phyloP scores from a whole-genome alignment of 1,139 yeast genomes.

The Hansenula sp. region DNA sequence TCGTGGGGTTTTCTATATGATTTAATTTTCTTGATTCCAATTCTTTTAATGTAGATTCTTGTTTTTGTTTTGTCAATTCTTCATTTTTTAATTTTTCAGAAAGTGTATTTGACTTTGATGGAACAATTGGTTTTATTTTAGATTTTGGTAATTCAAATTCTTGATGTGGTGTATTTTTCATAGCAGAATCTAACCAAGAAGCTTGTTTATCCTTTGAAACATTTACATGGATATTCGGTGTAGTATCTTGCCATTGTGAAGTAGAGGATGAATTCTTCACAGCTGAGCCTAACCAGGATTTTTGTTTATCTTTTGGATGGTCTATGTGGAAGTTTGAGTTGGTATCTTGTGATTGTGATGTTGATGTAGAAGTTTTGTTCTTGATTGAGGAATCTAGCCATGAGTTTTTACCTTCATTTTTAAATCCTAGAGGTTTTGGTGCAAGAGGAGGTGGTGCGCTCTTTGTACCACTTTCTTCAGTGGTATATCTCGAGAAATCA shows the following conservation, averaged over 20 bases:
- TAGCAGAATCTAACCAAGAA: conserved; percentile 19
- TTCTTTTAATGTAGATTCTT: conserved; percentile 9
- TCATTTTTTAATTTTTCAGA: conserved; percentile 5
- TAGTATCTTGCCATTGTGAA: conserved; percentile 2
- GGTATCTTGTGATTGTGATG: conserved; percentile 2
- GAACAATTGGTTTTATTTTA: conserved; percentile 20
- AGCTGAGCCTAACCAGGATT: conserved; percentile 5
- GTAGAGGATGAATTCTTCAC: neutral
- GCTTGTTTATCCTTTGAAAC: conserved; percentile 3
- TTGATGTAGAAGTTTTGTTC: neutral
- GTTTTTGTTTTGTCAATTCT: conserved; percentile 4
- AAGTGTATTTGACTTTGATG: conserved; percentile 17
- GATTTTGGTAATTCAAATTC: conserved; percentile 13
- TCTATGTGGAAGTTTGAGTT: neutral
- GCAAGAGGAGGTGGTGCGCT: neutral
- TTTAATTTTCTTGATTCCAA: conserved; percentile 10
- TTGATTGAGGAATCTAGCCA: no score
- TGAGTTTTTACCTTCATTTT: neutral
- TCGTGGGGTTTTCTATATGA: conserved; percentile 4
- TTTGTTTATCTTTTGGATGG: neutral
- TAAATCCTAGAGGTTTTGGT: neutral
- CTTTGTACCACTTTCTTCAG: neutral
- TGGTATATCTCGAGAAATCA: conserved; percentile 3
- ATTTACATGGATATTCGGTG: conserved; percentile 7
- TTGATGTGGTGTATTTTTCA: conserved; percentile 8